phyloP scores from a whole-genome alignment of 345 rosid genomes.

The Brassica rapa region DNA sequence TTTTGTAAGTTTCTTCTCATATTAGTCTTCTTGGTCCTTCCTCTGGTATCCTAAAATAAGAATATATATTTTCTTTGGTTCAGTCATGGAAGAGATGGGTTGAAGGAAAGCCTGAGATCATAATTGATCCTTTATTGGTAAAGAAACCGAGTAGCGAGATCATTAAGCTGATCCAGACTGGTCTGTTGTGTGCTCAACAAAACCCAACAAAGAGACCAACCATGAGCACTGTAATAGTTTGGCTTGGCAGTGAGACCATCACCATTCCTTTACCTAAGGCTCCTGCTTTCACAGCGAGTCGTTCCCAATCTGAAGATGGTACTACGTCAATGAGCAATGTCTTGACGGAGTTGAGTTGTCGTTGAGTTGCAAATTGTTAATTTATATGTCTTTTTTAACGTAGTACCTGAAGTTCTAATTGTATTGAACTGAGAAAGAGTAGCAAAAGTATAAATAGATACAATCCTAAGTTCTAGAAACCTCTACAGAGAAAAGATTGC shows the following conservation, averaged over 20 bases:
- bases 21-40: not conserved
- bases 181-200: constrained; percentile 16
- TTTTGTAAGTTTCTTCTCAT: constrained; percentile 6
- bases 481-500: too few species aligned
- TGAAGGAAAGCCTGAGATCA: not conserved
- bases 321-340: not conserved
- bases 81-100: constrained; percentile 1
- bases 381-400: too few species aligned
- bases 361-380: not conserved
- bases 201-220: constrained; percentile 3
- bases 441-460: not conserved
- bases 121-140: not conserved
- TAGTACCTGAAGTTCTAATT: not conserved
- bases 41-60: not conserved
- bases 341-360: not conserved
- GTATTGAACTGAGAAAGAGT: not conserved
- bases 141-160: not conserved
- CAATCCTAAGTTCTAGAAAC: not conserved
- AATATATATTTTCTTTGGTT: not conserved
- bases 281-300: not conserved
- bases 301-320: not conserved
- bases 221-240: not conserved
- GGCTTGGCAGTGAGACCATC: not conserved
- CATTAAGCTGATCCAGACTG: not conserved
- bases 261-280: not conserved